phyloP scores from a whole-genome alignment of 805 yeast species.

The Lipomyces chichibuensis region DNA sequence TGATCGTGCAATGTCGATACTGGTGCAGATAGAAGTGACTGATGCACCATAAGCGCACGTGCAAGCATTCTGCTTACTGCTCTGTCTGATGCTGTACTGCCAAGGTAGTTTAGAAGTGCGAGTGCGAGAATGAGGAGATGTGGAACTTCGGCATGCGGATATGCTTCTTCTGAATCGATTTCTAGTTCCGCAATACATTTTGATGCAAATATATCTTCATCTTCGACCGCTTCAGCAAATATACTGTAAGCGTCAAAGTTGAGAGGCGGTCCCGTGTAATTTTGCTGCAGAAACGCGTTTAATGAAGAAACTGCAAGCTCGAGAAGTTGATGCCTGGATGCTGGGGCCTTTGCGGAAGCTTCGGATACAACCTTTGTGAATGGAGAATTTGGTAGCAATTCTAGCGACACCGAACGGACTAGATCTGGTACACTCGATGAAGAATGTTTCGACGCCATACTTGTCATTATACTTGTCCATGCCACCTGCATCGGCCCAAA shows the following conservation, averaged over 20 bases:
- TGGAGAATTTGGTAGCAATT: not conserved
- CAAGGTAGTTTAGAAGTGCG: constrained; percentile 50
- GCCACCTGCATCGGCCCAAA: not conserved
- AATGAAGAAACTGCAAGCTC: constrained; percentile 48
- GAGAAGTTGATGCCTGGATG: not conserved
- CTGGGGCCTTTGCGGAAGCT: not conserved
- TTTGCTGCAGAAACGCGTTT: constrained; percentile 71
- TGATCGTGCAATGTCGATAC: constrained; percentile 40
- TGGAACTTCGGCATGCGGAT: constrained; percentile 60
- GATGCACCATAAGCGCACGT: constrained; percentile 45
- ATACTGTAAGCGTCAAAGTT: constrained; percentile 46
- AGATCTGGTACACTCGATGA: not conserved
- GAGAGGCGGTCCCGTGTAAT: constrained; percentile 80
- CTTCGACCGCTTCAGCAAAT: constrained; percentile 39
- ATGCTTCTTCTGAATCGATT: constrained; percentile 71
- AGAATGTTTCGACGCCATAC: not conserved
- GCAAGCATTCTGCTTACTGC: constrained; percentile 41
- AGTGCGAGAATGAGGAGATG: constrained; percentile 51
- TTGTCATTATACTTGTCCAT: not conserved
- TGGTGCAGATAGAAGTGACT: constrained; percentile 40
- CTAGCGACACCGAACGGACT: not conserved
- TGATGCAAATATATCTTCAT: constrained; percentile 32
- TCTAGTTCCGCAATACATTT: constrained; percentile 49
- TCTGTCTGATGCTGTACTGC: constrained; percentile 30
- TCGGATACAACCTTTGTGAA: not conserved